A percentile compares a stretch with the other conserved stretches of the same genome.
phyloP scores from a whole-genome alignment of 176 grass and related monocot genomes.

The Zea mays region Zm-B73-REFERENCE-NAM-5.0 NC_050102.1:144864001-144864500 shows the following conservation, averaged over 20 bases:
- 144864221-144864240: constrained; percentile 23
- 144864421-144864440: constrained; percentile 22
- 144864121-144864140: constrained; percentile 24
- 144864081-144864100: constrained; percentile 22
- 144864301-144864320: constrained; percentile 2
- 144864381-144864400: constrained; percentile 2
- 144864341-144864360: not conserved
- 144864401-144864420: constrained; percentile 34
- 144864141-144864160: constrained; percentile 38
- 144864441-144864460: constrained; percentile 33
- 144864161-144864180: constrained; percentile 19
- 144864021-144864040: not conserved
- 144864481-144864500: constrained; percentile 36
- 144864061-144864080: constrained; percentile 28
- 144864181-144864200: constrained; percentile 22
- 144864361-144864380: constrained; percentile 1
- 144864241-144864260: not conserved
- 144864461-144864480: constrained; percentile 21
- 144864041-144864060: constrained; percentile 20
- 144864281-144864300: constrained; percentile 10
- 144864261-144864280: constrained; percentile 37
- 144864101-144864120: constrained; percentile 33
- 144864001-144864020: not conserved
- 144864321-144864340: not conserved
- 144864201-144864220: not conserved